Evolutionary conservation across 2,329 filamentous ascomycete genomes (phyloP).

Genomic region (Fusarium paranaense): DNA sequence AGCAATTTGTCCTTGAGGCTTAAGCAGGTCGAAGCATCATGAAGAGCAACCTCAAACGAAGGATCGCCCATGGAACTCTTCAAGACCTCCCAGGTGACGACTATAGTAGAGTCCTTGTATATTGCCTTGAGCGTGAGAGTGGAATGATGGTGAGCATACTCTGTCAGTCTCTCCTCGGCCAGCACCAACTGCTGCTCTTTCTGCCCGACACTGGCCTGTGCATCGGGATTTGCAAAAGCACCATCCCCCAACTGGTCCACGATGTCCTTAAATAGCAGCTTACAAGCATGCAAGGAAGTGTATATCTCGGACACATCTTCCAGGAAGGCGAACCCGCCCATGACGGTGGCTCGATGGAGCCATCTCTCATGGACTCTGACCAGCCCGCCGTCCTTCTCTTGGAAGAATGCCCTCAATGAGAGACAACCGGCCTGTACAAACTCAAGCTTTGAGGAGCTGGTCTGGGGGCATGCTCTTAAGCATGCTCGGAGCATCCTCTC

Average conservation of each 20-base stretch:
- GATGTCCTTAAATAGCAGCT: not conserved
- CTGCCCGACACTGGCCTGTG: not conserved
- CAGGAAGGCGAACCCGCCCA: not conserved
- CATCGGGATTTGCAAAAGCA: not conserved
- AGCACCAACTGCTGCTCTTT: not conserved
- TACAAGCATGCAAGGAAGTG: not conserved
- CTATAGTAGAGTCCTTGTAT: not conserved
- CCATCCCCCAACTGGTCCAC: not conserved
- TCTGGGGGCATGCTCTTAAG: not conserved
- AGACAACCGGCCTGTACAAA: slow-evolving; percentile 6
- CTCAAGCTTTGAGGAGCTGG: not conserved
- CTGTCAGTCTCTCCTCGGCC: not conserved
- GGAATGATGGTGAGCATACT: not conserved
- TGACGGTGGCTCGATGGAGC: not conserved
- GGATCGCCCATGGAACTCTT: not conserved
- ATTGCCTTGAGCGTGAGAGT: not conserved
- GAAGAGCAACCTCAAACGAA: not conserved
- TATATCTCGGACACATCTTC: not conserved
- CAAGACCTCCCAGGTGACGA: not conserved
- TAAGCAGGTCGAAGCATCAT: not conserved
- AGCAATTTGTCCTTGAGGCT: not conserved
- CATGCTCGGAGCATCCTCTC: slow-evolving; percentile 7
- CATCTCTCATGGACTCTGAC: slow-evolving; percentile 19
- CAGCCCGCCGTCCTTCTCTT: not conserved
- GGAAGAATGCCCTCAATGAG: not conserved